phyloP scores from a whole-genome alignment of 2,329 filamentous ascomycete species.

The Xylaria sp. region DNA sequence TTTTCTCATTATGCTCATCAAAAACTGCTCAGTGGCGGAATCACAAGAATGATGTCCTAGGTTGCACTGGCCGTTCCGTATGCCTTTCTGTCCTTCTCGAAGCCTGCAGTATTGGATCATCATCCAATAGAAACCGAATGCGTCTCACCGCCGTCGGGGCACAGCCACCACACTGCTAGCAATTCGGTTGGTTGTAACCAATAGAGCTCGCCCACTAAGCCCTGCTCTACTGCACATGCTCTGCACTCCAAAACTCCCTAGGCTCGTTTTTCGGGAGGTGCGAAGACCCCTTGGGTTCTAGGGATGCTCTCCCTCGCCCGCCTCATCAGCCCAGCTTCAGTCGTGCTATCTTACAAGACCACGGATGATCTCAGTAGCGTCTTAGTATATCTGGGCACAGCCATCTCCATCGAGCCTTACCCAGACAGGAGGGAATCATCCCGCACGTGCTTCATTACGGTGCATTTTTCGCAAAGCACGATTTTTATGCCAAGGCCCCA shows the following conservation, averaged over 20 bases:
- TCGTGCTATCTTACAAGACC: not conserved
- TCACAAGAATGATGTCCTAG: not conserved
- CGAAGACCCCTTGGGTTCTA: not conserved
- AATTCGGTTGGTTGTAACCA: not conserved
- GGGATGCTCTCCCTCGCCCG: not conserved
- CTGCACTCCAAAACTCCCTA: not conserved
- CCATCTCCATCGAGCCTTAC: slow-evolving; percentile 5
- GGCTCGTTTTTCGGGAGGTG: not conserved
- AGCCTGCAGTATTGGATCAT: slow-evolving; percentile 18
- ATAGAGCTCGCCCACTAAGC: not conserved
- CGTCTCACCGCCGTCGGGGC: slow-evolving; percentile 12
- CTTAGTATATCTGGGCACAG: slow-evolving; percentile 14
- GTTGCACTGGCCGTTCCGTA: not conserved
- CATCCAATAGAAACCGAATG: slow-evolving; percentile 11
- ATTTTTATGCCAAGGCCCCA: slow-evolving; percentile 13
- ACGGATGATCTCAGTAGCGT: slow-evolving; percentile 5
- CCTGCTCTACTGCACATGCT: not conserved
- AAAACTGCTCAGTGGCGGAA: not conserved
- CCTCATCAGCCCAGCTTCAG: not conserved
- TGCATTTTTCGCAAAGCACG: not conserved
- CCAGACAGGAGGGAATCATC: not conserved
- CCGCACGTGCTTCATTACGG: slow-evolving; percentile 14
- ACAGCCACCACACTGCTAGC: slow-evolving; percentile 18
- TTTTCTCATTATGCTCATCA: not conserved
- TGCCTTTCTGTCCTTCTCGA: slow-evolving; percentile 28